Conservation (phyloP, 2,329 filamentous ascomycete genomes). For the Aspergillus pseudonomiae region DNA sequence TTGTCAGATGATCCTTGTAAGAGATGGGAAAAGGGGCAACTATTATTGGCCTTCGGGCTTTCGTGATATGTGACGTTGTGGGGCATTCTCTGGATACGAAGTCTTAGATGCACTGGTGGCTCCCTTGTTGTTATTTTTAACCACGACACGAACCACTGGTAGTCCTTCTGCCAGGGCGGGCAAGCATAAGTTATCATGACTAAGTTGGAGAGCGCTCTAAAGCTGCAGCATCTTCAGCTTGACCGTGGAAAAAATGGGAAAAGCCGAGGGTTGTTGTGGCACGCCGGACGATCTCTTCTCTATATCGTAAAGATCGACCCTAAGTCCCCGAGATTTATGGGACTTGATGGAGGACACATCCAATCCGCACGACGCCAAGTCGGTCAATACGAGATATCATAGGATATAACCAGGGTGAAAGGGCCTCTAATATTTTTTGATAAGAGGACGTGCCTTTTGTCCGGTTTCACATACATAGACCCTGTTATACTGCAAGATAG, state of each 20-base stretch:
- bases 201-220: neutral
- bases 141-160: neutral
- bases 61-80: neutral
- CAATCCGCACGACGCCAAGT: conserved; percentile 1
- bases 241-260: neutral
- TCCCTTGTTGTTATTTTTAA: conserved; percentile 2
- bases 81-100: conserved; percentile 2
- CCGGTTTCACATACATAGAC: neutral
- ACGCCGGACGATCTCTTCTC: neutral
- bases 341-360: neutral
- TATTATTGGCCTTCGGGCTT: neutral
- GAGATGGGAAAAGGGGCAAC: neutral
- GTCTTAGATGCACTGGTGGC: neutral
- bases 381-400: conserved; percentile 1
- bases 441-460: neutral
- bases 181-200: neutral
- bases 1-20: neutral
- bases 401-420: neutral
- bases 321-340: neutral
- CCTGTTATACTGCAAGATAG: neutral
- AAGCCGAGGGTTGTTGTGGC: neutral
- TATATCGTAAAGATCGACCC: conserved; percentile 2
- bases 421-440: neutral
- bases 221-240: neutral
- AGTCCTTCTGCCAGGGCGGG: neutral